Evolutionary conservation across 2,329 filamentous ascomycete genomes (phyloP), one percentile per base, ranked within the genome.

Genomic region (Fusarium buxicola): DNA sequence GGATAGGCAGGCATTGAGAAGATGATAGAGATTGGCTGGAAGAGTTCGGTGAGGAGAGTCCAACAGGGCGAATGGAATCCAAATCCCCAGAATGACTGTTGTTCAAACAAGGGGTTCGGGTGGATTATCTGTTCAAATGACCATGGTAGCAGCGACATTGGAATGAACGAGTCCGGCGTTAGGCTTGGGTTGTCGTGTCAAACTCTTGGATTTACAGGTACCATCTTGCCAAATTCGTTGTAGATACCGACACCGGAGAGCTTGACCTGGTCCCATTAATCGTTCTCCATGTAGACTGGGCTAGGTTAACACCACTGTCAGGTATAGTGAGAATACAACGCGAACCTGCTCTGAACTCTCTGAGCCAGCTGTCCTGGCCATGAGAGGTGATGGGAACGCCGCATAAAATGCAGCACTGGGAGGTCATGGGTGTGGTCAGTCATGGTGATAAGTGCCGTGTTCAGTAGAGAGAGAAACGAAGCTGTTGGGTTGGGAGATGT

Each of bases 31-130:
- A 12, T 30, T 15, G 3, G 60, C 7, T 10, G 27, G 10, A 35
- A 44, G 2, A 58, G 16, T 2, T 40, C 35, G 0, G 15, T 61
- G 2, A 65, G 34, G 4, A 64, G 27, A n/a, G 24, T 27, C 60
- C 57, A 65, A 13, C 60, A 65, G 0, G 43, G 16, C 2, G 40
- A 16, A 21, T 65, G 63, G 3, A 65, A 54, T 8, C 60, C 63
- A 18, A 55, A 64, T 0, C 63, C 63, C 60, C 63, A 65, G 8
- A 46, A 46, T 2, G 30, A 28, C n/a, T 25, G 12, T 4, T 24
- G 16, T 8, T 30, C 3, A 25, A 21, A 32, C 31, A 13, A 2
- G 24, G 30, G 16, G 13, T 25, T 18, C 5, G 13, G 30, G n/a
- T 21, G 12, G 13, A 46, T 32, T 7, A 46, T 24, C n/a, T 46